Evolutionary conservation across 140 eudicot species (phyloP).

Genomic region (Artemisia princeps): DNA sequence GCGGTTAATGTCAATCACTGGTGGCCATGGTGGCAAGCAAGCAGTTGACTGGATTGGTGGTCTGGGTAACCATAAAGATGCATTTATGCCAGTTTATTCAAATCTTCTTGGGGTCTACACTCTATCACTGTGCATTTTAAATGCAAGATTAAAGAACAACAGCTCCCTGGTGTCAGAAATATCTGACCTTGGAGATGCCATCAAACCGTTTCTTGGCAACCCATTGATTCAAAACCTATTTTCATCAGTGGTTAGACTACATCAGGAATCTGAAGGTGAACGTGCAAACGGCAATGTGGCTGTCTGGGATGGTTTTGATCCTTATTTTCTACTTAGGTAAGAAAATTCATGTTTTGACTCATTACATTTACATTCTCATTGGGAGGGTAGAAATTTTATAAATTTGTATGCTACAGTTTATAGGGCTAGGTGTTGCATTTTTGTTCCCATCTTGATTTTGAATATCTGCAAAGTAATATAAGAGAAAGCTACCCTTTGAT

Average conservation of each 20-base stretch:
- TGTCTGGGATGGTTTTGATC: constrained; percentile 64
- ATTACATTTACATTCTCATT: constrained; percentile 15
- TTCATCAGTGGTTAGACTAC: constrained; percentile 41
- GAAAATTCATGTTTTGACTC: constrained; percentile 6
- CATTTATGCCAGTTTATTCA: constrained; percentile 74
- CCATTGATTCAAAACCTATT: constrained; percentile 57
- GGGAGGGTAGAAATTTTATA: constrained; percentile 4
- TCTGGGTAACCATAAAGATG: constrained; percentile 91
- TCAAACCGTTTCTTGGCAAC: constrained; percentile 62
- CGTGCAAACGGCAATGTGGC: constrained; percentile 23
- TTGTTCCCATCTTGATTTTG: constrained; percentile 2
- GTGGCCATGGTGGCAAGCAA: constrained; percentile 33
- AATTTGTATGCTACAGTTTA: background rate
- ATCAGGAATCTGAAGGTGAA: constrained; percentile 30
- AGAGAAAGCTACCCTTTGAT: constrained; percentile 1
- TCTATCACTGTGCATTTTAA: constrained; percentile 47
- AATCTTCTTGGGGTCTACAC: constrained; percentile 71
- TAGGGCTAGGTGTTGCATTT: background rate
- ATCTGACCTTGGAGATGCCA: constrained; percentile 41
- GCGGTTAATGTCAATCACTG: constrained; percentile 45
- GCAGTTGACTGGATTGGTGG: constrained; percentile 80
- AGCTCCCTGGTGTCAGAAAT: constrained; percentile 36
- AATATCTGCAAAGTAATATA: constrained; percentile 11
- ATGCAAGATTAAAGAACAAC: constrained; percentile 21
- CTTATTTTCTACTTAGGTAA: constrained; percentile 66